Conservation (phyloP, 495 filamentous ascomycete species). For the Talaromyces nanjingensis region DNA sequence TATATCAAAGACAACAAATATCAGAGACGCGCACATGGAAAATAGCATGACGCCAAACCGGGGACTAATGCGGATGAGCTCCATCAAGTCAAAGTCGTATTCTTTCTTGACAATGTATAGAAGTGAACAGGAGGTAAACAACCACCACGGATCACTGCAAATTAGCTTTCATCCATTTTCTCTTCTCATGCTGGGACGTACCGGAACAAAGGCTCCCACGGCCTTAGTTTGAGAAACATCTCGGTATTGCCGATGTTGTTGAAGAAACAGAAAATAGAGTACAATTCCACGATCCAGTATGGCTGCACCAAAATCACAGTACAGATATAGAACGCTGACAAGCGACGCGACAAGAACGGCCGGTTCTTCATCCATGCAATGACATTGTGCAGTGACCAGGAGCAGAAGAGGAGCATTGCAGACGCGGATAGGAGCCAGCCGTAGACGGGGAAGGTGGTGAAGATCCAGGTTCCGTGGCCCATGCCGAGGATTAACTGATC, state of each 20-base stretch:
- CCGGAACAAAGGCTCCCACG: not conserved
- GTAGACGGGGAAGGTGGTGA: slow-evolving; percentile 31
- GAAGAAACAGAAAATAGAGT: not conserved
- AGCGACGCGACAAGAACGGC: slow-evolving; percentile 30
- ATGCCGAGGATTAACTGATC: slow-evolving; percentile 11
- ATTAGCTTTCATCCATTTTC: not conserved
- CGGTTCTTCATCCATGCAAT: slow-evolving; percentile 44
- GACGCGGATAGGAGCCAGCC: slow-evolving; percentile 41
- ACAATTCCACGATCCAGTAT: slow-evolving; percentile 21
- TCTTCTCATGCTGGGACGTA: not conserved
- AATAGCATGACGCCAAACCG: not conserved
- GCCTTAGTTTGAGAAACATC: not conserved
- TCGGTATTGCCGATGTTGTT: not conserved
- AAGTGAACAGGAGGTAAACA: not conserved
- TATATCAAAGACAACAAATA: not conserved
- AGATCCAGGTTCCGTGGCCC: slow-evolving; percentile 40
- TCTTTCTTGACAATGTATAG: not conserved
- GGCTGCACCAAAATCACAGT: slow-evolving; percentile 35
- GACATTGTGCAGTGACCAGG: slow-evolving; percentile 43
- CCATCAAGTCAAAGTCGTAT: not conserved
- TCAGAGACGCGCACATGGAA: not conserved
- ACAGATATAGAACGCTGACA: slow-evolving; percentile 30
- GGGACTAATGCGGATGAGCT: not conserved
- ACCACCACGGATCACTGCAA: not conserved
- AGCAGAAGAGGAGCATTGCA: slow-evolving; percentile 35